Evolutionary conservation across 2,329 filamentous ascomycete genomes (phyloP).

Genomic region (Helminthosporium solani): DNA sequence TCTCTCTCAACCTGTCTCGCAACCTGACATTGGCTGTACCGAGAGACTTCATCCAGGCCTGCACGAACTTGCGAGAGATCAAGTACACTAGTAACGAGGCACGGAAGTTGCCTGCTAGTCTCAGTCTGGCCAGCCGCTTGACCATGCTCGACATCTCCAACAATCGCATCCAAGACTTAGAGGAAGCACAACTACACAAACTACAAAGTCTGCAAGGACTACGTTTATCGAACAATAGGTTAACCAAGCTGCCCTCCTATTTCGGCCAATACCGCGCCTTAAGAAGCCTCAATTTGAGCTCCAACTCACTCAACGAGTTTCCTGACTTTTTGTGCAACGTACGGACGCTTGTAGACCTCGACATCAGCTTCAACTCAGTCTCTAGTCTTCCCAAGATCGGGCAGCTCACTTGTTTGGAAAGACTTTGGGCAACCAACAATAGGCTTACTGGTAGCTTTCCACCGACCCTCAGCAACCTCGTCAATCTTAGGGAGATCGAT

Average conservation of each 20-base stretch:
- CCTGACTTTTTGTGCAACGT: constrained; percentile 82
- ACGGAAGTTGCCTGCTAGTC: constrained; percentile 77
- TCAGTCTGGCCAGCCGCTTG: constrained; percentile 76
- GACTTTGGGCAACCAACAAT: constrained; percentile 95
- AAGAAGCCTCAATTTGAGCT: constrained; percentile 86
- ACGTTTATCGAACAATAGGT: constrained; percentile 89
- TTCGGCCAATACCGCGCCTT: constrained; percentile 79
- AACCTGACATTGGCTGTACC: constrained; percentile 92
- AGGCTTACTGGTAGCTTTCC: constrained; percentile 75
- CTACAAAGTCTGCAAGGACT: constrained; percentile 79
- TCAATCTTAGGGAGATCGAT: constrained; percentile 84
- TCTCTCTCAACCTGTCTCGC: constrained; percentile 87
- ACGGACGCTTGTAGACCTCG: constrained; percentile 82
- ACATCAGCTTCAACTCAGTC: constrained; percentile 96
- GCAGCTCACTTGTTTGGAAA: constrained; percentile 74
- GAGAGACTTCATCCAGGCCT: constrained; percentile 93
- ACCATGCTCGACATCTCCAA: constrained; percentile 94
- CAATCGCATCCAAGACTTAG: constrained; percentile 83
- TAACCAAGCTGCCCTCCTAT: constrained; percentile 75
- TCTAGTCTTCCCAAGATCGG: constrained; percentile 77
- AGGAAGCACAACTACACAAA: constrained; percentile 77
- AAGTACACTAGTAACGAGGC: constrained; percentile 96
- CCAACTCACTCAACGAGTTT: constrained; percentile 84
- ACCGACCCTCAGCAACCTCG: constrained; percentile 68
- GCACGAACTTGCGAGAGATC: constrained; percentile 87